Evolutionary conservation across 257 asterid genomes (phyloP), one percentile per base, ranked within the genome.

Genomic region (Paraleonurus japonicus): DNA sequence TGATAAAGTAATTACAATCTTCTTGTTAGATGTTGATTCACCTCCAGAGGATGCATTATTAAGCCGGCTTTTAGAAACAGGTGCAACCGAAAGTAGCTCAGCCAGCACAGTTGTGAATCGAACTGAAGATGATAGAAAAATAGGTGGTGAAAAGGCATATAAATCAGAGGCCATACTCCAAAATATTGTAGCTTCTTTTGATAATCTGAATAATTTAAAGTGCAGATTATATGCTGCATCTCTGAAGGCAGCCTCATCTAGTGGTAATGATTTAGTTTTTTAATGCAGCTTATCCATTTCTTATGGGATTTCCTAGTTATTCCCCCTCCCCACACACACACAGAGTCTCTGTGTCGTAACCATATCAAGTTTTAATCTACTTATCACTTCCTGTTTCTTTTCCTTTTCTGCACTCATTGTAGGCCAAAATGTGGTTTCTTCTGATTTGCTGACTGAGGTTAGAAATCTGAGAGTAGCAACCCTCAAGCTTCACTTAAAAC

Each of bases 31-130:
- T 83, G 84, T 80, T 26, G 85, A 81, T 82, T 75, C 82, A 55
- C 81, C 75, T 64, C 81, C 87, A 3, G 91, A 82, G 61, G 85
- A 87, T 78, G 86, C 88, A 55, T 77, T 88, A 45, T 65, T 88
- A 61, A 83, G 86, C 81, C 90, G 90, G 76, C 92, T 87, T 71
- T 37, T 88, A 71, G 95, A 85, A 82, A 87, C 85, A 9, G 95
- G 93, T 55, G 93, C 95, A 69, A 85, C 95, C 69, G 96, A 89
- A 76, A 80, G 87, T 81, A 82, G 90, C 86, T 87, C 86, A 71
- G 70, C 85, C 47, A 72, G 79, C 68, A 69, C 74, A 71, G 39
- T 55, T 48, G 55, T 69, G 53, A 74, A 74, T 74, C 71, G 59
- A 75, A 64, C 63, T 13, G 87, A 77, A 70, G 88, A 71, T 61